A percentile compares a stretch with the other conserved stretches of the same genome.
These are phyloP conservation scores for Rhodotorula sp. DNA, from an alignment of 1,284 basidiomycete species.

Conservation along the genomic window DNA sequence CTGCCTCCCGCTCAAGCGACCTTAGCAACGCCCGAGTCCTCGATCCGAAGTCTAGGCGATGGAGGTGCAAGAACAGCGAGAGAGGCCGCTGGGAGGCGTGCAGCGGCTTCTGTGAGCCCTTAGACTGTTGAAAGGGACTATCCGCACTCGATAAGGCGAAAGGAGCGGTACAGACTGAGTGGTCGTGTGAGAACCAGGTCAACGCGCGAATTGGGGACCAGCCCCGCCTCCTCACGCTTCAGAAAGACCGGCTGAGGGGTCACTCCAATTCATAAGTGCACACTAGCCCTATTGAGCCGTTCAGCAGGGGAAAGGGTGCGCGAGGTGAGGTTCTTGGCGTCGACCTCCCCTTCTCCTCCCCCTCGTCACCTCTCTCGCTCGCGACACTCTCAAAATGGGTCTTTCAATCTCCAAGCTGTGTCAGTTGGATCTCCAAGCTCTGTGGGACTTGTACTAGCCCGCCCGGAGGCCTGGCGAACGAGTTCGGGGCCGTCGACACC, in stretches of 20 bases:
- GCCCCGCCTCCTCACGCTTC: too few species aligned
- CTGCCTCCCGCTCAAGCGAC: too few species aligned
- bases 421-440: neutral
- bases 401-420: slow-evolving; percentile 40
- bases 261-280: neutral
- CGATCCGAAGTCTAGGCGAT: too few species aligned
- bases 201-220: neutral
- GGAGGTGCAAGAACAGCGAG: too few species aligned
- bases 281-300: neutral
- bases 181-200: neutral
- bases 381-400: slow-evolving; percentile 32
- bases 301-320: neutral
- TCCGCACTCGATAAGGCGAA: neutral
- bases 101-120: too few species aligned
- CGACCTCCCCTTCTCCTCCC: neutral
- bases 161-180: neutral
- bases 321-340: neutral
- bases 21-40: too few species aligned
- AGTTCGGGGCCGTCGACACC: neutral
- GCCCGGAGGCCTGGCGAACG: neutral
- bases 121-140: too few species aligned
- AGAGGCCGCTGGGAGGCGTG: too few species aligned
- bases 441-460: neutral
- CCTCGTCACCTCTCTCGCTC: neutral
- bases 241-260: neutral